phyloP scores from a whole-genome alignment of 2,329 filamentous ascomycete species.

The Uncinocarpus reesii region DNA sequence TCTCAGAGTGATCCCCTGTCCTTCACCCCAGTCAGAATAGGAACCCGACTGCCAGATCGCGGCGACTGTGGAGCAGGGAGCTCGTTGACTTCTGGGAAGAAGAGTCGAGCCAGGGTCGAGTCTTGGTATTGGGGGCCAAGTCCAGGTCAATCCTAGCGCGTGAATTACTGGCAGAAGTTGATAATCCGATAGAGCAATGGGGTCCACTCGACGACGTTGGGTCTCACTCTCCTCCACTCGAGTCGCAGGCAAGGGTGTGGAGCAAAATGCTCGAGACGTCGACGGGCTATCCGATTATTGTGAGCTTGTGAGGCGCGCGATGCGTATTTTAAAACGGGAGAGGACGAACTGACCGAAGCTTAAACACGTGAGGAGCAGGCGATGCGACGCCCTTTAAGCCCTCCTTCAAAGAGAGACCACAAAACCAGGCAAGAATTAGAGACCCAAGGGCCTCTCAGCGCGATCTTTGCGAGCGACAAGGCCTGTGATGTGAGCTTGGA shows the following conservation, averaged over 20 bases:
- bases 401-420: too few relatives aligned
- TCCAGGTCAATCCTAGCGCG: conserved; percentile 4
- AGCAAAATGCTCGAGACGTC: conserved; percentile 6
- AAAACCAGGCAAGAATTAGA: too few relatives aligned
- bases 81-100: conserved; percentile 4
- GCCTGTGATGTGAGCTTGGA: conserved; percentile 4
- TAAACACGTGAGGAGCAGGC: neutral
- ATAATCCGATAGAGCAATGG: conserved; percentile 9
- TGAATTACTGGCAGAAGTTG: conserved; percentile 3
- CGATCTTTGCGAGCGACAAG: neutral
- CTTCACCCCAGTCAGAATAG: conserved; percentile 1
- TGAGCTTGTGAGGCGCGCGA: conserved; percentile 10
- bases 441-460: neutral
- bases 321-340: neutral
- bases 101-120: conserved; percentile 8
- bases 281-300: conserved; percentile 1
- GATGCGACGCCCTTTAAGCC: neutral
- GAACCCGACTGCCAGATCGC: conserved; percentile 10
- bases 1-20: conserved; percentile 3
- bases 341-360: neutral
- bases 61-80: conserved; percentile 7
- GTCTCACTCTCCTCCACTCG: conserved; percentile 3
- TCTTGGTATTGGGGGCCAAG: conserved; percentile 13
- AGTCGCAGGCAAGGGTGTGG: conserved; percentile 1
- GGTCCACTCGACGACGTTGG: conserved; percentile 8